Base-by-base conservation (phyloP, 805 yeast genomes). In the Scheffersomyces ergatensis region DNA sequence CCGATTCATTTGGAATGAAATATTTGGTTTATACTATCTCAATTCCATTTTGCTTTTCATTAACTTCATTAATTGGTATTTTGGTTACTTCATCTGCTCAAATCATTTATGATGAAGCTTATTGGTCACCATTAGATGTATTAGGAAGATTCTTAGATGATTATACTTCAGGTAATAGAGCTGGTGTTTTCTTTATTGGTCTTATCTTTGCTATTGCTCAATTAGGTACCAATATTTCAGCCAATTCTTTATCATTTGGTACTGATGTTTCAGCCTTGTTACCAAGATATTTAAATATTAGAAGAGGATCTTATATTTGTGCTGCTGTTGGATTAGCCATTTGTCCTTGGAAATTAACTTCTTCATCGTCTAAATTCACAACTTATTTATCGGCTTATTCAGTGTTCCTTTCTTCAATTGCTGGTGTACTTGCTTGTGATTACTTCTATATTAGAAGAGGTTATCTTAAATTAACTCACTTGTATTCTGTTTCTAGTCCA, bases 71-170 rank as follows among this genome's bases (percentile, higher is more conserved):
- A 49, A 82, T 89, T 57, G 96, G 97, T 59, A 83, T 89, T 43
- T 67, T 89, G 44, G 88, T 89, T 17, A 82, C 95, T 20, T 83
- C 95, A 7, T 86, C 96, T 1, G 83, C 93, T 3, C 70, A 80
- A 33, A 59, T 73, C 4, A 57, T 86, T 51, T 87, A 80, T 57
- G 86, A 84, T 19, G 78, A 74, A 47, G 76, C 87, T 24, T 77
- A 76, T 57, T 89, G 97, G 97, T 77, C 84, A 39, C 97, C 97
- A 6, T 65, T 89, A 42, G 95, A 85, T 49, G 86, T 86, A 3
- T 68, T 89, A 50, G 74, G 74, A 13, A 67, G 76, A 37, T 86
- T 84, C 54, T 74, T 89, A 50, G 52, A 66, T 49, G 46, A 62
- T 48, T 65, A 62, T 52, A 52, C 65, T 15, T 43, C 67, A 18